Base-by-base conservation (phyloP, 116 monocot species). In the Dioscorea cayenensis region DNA sequence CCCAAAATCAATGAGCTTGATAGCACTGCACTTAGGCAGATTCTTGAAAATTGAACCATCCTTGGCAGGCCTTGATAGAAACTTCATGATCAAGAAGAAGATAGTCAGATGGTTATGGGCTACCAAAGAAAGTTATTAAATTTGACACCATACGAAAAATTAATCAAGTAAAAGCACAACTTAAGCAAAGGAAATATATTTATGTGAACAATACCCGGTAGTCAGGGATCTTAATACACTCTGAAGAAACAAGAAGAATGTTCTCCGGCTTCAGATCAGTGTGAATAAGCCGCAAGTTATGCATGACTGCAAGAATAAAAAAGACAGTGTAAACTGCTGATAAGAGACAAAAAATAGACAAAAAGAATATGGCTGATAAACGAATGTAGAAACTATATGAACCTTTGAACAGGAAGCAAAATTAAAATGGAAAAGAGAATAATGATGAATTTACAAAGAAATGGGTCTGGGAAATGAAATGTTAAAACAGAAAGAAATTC, bases 181-280 rank as follows among this genome's bases (percentile, higher is more conserved):
- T 32, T 60, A 7, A 43, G 11, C 12, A 66, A 12, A 32, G 61
- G 7, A 17, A 78, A 43, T 28, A 49, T 1, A 18, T 4, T 67
- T 51, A 43, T 43, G 43, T 0, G 19, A 66, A 49, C 38, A 68
- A 6, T 85, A 96, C 95, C 90, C 90, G 89, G 67, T 87, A 81
- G 82, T 92, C 92, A 37, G 95, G 92, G 52, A 92, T 76, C 78
- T 78, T 92, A 49, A 96, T 51, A 71, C 71, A 90, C 8, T 96
- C 95, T 64, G 87, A 76, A 3, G 92, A 92, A 72, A 95, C 85
- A 77, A 95, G 85, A 64, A 95, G 92, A 81, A 95, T 90, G 71
- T 92, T 95, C 77, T 96, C 96, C 36, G 96, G 96, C 84, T 96
- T 96, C 76, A 96, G 73, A 84, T 96, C 96, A 68, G 96, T 96